Conservation (phyloP, 805 yeast species). For the Wickerhamiella sergipiensis region DNA sequence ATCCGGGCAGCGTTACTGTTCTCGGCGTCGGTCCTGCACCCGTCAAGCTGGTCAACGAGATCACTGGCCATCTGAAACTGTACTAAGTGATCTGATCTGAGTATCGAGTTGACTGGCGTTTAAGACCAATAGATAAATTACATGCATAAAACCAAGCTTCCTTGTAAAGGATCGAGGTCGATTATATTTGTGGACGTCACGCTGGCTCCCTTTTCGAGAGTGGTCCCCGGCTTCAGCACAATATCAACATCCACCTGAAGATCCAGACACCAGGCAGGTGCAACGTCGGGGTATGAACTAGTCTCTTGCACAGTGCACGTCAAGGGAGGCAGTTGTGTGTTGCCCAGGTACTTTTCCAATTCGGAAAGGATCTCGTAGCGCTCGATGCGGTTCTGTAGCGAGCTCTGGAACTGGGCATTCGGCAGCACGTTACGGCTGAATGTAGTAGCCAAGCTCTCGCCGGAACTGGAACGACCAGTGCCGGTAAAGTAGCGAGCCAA, state of each 20-base stretch:
- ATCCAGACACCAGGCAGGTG: neutral
- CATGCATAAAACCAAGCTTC: slow-evolving; percentile 28
- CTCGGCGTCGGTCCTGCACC: slow-evolving; percentile 98
- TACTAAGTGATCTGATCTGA: no score
- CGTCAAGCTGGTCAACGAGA: slow-evolving; percentile 54
- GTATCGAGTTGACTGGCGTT: no score
- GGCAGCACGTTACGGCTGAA: slow-evolving; percentile 6
- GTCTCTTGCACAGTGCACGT: neutral
- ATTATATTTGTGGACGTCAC: slow-evolving; percentile 34
- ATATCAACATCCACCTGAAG: slow-evolving; percentile 11
- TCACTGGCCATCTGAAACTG: slow-evolving; percentile 66
- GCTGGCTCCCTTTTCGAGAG: slow-evolving; percentile 30
- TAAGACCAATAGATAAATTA: slow-evolving; percentile 7
- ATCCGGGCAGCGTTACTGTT: slow-evolving; percentile 93
- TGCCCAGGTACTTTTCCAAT: slow-evolving; percentile 1
- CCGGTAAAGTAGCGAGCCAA: neutral
- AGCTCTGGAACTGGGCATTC: slow-evolving; percentile 3
- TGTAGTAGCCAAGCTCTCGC: neutral
- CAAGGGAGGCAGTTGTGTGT: neutral
- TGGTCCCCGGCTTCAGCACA: slow-evolving; percentile 17
- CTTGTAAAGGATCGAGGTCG: slow-evolving; percentile 30
- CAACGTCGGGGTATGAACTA: neutral
- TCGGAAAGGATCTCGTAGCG: slow-evolving; percentile 2
- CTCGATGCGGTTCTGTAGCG: slow-evolving; percentile 6
- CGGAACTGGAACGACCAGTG: neutral